Percentiles rank a stretch among this genome's conserved stretches.
Evolutionary conservation across 805 yeast species (phyloP).

Genomic region (Yamadazyma kitorensis): DNA sequence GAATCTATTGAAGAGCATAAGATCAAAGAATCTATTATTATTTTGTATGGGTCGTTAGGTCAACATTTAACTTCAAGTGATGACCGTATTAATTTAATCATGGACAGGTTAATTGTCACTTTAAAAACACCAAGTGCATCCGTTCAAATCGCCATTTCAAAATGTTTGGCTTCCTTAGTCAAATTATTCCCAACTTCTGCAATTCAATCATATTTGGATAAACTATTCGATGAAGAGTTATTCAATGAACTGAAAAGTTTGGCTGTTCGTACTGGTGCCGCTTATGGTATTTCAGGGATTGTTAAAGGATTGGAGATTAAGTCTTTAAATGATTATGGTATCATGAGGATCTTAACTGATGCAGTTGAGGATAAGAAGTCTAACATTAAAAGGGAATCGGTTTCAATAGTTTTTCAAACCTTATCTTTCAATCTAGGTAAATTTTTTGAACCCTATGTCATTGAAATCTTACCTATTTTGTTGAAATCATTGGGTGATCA

Average conservation of each 20-base stretch:
- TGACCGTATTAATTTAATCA: conserved; percentile 59
- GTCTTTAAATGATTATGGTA: conserved; percentile 70
- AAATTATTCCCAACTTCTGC: conserved; percentile 45
- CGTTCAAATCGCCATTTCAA: conserved; percentile 85
- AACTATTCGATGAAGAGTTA: conserved; percentile 53
- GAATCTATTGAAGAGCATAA: conserved; percentile 54
- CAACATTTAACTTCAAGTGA: conserved; percentile 74
- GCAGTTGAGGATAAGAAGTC: conserved; percentile 88
- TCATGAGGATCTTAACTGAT: conserved; percentile 69
- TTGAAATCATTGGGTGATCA: conserved; percentile 83
- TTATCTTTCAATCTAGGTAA: conserved; percentile 73
- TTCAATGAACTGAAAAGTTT: conserved; percentile 42
- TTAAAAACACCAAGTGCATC: conserved; percentile 85
- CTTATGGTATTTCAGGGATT: conserved; percentile 93
- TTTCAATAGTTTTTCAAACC: conserved; percentile 81
- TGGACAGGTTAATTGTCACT: conserved; percentile 68
- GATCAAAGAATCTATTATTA: conserved; percentile 76
- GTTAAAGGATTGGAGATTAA: conserved; percentile 87
- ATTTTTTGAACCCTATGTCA: conserved; percentile 89
- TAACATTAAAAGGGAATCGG: conserved; percentile 76
- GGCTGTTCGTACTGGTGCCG: conserved; percentile 83
- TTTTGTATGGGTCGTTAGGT: conserved; percentile 88
- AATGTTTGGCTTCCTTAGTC: conserved; percentile 82
- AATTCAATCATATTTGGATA: conserved; percentile 54
- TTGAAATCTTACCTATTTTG: conserved; percentile 80